These are phyloP conservation scores for Colletotrichum acutatum DNA, from an alignment of 2,329 filamentous ascomycete species.

Conservation along the genomic window DNA sequence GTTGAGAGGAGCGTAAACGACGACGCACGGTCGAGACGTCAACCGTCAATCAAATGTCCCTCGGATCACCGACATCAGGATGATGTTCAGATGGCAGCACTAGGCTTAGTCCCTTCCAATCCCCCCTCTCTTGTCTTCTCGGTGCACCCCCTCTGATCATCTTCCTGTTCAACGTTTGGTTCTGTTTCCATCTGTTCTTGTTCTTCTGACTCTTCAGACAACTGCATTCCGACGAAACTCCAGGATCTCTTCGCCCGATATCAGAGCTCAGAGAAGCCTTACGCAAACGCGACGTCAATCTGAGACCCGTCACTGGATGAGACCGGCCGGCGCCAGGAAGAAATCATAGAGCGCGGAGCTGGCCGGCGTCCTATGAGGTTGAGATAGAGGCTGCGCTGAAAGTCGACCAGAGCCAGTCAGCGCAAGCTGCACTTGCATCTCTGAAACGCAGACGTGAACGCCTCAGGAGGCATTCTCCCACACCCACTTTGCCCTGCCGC, in stretches of 20 bases:
- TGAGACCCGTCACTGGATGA: neutral
- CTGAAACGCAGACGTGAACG: conserved; percentile 35
- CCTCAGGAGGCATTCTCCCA: conserved; percentile 15
- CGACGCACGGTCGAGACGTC: conserved; percentile 23
- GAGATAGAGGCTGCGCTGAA: neutral
- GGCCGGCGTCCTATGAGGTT: neutral
- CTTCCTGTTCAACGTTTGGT: neutral
- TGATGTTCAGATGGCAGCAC: conserved; percentile 26
- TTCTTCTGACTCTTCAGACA: neutral
- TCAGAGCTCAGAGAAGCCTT: neutral
- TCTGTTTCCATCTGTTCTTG: neutral
- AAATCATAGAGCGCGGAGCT: conserved; percentile 4
- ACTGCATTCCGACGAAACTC: neutral
- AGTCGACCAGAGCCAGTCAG: conserved; percentile 25
- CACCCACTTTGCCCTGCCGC: conserved; percentile 12
- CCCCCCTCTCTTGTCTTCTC: neutral
- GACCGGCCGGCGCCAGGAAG: neutral
- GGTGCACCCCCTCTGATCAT: neutral
- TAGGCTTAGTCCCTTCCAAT: conserved; percentile 1
- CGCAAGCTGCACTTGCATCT: conserved; percentile 19
- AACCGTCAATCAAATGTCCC: conserved; percentile 25
- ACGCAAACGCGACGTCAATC: conserved; percentile 20
- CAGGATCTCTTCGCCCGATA: neutral
- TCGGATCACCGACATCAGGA: conserved; percentile 30
- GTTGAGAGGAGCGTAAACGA: neutral